Base-by-base conservation (phyloP, 352 stramenopile genomes). In the Pythium vanterpoolii region DNA sequence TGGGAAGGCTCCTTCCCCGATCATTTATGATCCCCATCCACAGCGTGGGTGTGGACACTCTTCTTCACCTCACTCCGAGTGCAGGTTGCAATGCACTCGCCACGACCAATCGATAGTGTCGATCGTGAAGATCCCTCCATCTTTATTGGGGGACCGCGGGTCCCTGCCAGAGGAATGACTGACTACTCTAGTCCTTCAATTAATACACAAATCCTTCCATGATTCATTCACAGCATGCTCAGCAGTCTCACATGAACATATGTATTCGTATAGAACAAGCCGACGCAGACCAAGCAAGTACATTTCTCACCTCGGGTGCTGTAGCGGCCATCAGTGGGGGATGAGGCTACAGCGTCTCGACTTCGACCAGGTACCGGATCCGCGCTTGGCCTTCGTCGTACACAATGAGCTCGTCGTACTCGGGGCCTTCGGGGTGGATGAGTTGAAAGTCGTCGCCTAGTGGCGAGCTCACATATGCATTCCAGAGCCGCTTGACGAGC, bases 331-430 rank as follows among this genome's bases (percentile, higher is more conserved):
- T n/a, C n/a, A n/a, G n/a, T n/a, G n/a, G n/a, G n/a, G n/a, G n/a
- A n/a, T n/a, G n/a, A n/a, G n/a, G n/a, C 54, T 21, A 68, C 1
- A 68, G 48, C 11, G 61, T 54, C 38, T 87, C 77, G 23, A 93
- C 72, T 60, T 93, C 81, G 18, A 93, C 79, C 6, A 93, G 63
- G 64, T 93, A 93, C 2, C 80, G 77, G 33, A 93, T 87, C 21
- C 75, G 76, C 11, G 73, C 80, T 43, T 89, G 83, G 7, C 67
- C 68, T 56, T 90, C 77, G 39, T 93, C 74, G 76, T 87, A 90
- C 57, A 93, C 83, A 33, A 91, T 83, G 10, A 83, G 66, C 50
- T 93, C 83, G 18, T 81, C 77, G 66, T 89, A 79, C 33, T 72
- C 54, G 13, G 56, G 46, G 2, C 54, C 26, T 2, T 58, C 16